Conservation (phyloP, 2,329 filamentous ascomycete species). For the Fusarium succisae region DNA sequence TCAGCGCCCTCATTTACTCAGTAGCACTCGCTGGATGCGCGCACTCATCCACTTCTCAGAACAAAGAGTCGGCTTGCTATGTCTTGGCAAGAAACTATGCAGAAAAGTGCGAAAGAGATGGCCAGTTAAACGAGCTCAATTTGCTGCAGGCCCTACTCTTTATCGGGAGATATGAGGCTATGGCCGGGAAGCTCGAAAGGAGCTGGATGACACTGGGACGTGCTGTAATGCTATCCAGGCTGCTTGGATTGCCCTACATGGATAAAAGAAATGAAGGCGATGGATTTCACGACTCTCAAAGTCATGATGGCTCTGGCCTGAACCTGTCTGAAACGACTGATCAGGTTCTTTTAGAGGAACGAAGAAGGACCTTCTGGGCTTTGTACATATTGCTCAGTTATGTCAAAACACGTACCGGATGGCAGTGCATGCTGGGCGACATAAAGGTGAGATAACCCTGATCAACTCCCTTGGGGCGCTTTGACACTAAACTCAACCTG, state of each 20-base stretch:
- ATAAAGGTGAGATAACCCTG: not conserved
- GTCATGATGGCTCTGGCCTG: not conserved
- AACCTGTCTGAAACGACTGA: not conserved
- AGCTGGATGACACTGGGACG: not conserved
- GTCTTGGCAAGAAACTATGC: not conserved
- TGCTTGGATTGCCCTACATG: not conserved
- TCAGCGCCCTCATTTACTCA: not conserved
- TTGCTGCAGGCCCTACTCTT: not conserved
- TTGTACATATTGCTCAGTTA: not conserved
- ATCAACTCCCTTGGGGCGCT: rapidly evolving
- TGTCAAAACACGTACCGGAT: not conserved
- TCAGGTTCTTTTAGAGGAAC: not conserved
- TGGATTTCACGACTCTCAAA: not conserved
- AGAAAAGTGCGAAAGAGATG: not conserved
- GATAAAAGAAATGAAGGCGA: not conserved
- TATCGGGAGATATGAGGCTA: not conserved
- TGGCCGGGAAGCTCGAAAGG: not conserved
- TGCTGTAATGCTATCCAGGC: not conserved
- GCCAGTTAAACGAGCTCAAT: not conserved
- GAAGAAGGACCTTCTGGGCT: not conserved
- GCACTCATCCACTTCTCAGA: not conserved
- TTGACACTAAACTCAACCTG: not conserved
- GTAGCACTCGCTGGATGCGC: not conserved
- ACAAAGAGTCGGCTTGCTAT: not conserved
- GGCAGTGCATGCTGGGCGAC: not conserved